phyloP scores from a whole-genome alignment of 257 asterid species.

The Datura wrightii region DNA sequence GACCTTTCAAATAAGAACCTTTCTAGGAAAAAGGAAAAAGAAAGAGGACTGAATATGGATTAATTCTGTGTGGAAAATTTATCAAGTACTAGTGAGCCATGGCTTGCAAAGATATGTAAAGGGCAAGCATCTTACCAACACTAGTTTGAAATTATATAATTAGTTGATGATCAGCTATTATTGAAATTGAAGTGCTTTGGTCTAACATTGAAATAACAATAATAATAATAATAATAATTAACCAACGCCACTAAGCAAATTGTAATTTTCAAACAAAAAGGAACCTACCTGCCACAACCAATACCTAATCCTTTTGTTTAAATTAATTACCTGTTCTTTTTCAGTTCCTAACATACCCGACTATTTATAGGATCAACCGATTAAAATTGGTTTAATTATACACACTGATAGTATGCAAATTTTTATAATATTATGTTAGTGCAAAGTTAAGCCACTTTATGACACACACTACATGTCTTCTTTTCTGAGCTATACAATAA shows the following conservation, averaged over 20 bases:
- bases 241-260: slow-evolving; percentile 1
- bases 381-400: not conserved
- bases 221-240: not conserved
- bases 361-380: not conserved
- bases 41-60: not conserved
- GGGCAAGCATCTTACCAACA: not conserved
- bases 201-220: not conserved
- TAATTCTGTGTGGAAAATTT: no score
- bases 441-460: not conserved
- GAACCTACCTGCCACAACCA: slow-evolving; percentile 42
- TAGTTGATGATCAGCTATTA: not conserved
- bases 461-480: not conserved
- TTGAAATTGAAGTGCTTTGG: not conserved
- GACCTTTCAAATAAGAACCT: not conserved
- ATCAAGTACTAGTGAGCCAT: not conserved
- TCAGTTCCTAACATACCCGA: slow-evolving; percentile 13
- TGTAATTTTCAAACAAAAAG: slow-evolving; percentile 21
- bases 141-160: not conserved
- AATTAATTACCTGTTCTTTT: slow-evolving; percentile 4
- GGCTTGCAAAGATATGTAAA: not conserved
- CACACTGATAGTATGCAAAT: not conserved
- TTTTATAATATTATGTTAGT: not conserved
- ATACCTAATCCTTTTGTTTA: slow-evolving; percentile 34
- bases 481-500: no score
- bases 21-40: not conserved